These are phyloP conservation scores for Scedosporium minutisporum DNA, from an alignment of 2,329 filamentous ascomycete genomes.

Conservation along the genomic window DNA sequence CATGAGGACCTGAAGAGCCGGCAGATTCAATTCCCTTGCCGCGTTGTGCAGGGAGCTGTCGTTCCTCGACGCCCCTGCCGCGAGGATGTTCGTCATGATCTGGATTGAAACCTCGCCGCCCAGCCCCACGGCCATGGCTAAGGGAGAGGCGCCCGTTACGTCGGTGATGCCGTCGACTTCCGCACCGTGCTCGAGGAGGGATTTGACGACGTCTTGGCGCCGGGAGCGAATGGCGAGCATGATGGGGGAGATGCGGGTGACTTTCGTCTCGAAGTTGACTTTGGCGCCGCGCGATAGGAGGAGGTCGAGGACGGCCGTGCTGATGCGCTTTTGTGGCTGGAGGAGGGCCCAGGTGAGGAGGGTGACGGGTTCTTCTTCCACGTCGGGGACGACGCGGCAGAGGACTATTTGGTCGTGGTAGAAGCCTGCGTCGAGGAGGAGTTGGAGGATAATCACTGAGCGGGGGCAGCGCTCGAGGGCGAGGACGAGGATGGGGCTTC, in stretches of 20 bases:
- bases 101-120: constrained; percentile 42
- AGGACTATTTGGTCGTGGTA: constrained; percentile 46
- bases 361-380: constrained; percentile 45
- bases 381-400: constrained; percentile 31
- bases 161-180: constrained; percentile 48
- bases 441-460: constrained; percentile 40
- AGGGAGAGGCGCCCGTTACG: constrained; percentile 45
- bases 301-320: constrained; percentile 45
- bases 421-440: constrained; percentile 46
- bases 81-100: constrained; percentile 45
- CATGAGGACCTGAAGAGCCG: constrained; percentile 46
- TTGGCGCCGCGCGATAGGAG: constrained; percentile 47
- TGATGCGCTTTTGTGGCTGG: constrained; percentile 54
- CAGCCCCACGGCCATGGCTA: constrained; percentile 48
- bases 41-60: constrained; percentile 61
- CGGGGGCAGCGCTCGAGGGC: constrained; percentile 46
- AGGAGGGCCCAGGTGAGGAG: constrained; percentile 52
- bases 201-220: constrained; percentile 46
- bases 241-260: constrained; percentile 46
- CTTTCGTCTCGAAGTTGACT: constrained; percentile 42
- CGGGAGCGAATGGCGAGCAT: constrained; percentile 48
- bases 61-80: constrained; percentile 46
- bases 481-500: constrained; percentile 39
- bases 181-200: constrained; percentile 47
- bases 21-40: constrained; percentile 46